Percentiles rank a stretch among this genome's conserved stretches.
These are phyloP conservation scores for Fusarium sp. DNA, from an alignment of 2,329 filamentous ascomycete genomes.

Conservation along the genomic window DNA sequence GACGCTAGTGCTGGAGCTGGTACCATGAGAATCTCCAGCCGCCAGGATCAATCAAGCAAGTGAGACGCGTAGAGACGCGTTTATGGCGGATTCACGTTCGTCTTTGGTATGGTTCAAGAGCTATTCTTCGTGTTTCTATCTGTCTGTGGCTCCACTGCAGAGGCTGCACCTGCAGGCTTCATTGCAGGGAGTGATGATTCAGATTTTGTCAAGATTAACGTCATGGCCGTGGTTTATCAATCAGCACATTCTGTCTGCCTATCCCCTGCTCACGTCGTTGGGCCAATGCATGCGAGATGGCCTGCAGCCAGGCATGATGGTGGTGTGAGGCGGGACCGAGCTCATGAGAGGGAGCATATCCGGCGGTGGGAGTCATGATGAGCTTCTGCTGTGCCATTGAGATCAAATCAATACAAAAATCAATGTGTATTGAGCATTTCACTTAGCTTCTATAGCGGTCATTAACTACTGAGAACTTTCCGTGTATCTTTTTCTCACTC, in stretches of 20 bases:
- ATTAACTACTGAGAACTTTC: slow-evolving; percentile 9
- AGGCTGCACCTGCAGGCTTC: slow-evolving; percentile 26
- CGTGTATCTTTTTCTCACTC: background rate
- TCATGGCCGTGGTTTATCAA: slow-evolving; percentile 50
- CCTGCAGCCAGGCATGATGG: slow-evolving; percentile 26
- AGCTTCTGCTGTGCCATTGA: background rate
- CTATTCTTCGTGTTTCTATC: slow-evolving; percentile 21
- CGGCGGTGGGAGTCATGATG: slow-evolving; percentile 44
- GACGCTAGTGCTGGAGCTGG: slow-evolving; percentile 33
- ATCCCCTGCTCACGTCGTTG: slow-evolving; percentile 37
- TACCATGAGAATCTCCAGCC: slow-evolving; percentile 41
- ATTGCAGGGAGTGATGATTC: slow-evolving; percentile 40
- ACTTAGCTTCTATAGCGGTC: background rate
- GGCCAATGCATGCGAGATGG: slow-evolving; percentile 40
- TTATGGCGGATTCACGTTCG: slow-evolving; percentile 34
- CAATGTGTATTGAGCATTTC: background rate
- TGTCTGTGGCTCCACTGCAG: slow-evolving; percentile 16
- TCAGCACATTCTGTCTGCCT: slow-evolving; percentile 47
- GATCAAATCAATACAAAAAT: slow-evolving; percentile 28
- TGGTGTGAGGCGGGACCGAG: slow-evolving; percentile 27
- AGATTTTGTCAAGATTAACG: slow-evolving; percentile 44
- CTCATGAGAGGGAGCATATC: slow-evolving; percentile 11
- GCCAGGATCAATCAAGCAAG: slow-evolving; percentile 40
- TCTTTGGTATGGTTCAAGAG: slow-evolving; percentile 32
- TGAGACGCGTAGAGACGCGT: slow-evolving; percentile 46